Conservation (phyloP, 192 early-diverging fungal species). For the Coemansia sp. region DNA sequence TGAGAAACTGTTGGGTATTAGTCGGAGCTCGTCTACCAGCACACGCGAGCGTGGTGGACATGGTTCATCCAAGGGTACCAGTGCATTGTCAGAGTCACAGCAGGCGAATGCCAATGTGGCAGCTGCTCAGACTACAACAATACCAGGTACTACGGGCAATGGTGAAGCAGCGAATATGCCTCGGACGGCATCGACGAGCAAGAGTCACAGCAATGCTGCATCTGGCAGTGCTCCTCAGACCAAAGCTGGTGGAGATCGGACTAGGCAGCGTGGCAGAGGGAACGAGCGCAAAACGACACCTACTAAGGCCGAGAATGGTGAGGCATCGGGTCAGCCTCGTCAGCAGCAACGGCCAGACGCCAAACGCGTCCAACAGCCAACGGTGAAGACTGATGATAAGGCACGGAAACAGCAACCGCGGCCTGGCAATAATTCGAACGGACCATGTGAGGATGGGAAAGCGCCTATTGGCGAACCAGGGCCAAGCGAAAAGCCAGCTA, state of each 20-base stretch:
- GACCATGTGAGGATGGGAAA: constrained; percentile 5
- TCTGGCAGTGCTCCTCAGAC: not conserved
- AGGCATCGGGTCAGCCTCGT: not conserved
- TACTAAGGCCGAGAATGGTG: not conserved
- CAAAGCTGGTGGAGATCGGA: not conserved
- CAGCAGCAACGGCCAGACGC: not conserved
- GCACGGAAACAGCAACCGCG: not conserved
- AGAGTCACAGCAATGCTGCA: not conserved
- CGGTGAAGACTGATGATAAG: not conserved
- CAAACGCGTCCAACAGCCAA: not conserved
- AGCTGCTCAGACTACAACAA: not conserved
- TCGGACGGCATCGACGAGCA: constrained; percentile 5
- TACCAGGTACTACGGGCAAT: not conserved
- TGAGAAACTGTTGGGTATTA: not conserved
- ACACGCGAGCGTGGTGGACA: not conserved
- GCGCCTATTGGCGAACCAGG: not conserved
- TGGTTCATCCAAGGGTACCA: not conserved
- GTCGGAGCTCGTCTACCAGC: constrained; percentile 1
- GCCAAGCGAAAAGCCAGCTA: constrained; percentile 11
- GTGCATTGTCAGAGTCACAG: not conserved
- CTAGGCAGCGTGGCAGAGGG: not conserved
- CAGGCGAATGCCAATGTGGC: not conserved
- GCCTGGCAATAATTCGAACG: not conserved
- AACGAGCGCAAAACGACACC: not conserved
- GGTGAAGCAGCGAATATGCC: not conserved